Conservation (phyloP, 306 rosid species). For the Dalbergia oliveri region DNA sequence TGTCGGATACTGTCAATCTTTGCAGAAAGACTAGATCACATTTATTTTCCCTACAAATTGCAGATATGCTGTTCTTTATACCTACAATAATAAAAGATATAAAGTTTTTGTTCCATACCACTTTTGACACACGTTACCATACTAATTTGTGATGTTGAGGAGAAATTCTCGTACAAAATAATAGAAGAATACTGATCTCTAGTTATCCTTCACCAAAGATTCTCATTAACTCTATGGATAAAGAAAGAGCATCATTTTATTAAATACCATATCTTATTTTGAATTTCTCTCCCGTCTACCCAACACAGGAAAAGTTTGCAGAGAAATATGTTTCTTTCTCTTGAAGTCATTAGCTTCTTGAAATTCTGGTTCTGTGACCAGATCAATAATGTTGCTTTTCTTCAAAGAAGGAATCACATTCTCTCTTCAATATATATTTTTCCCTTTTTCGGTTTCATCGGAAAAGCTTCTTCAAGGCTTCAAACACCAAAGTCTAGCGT, state of each 20-base stretch:
- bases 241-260: slow-evolving; percentile 24
- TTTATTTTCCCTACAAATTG: slow-evolving; percentile 10
- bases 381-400: slow-evolving; percentile 46
- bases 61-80: slow-evolving; percentile 4
- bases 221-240: background rate
- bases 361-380: slow-evolving; percentile 45
- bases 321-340: slow-evolving; percentile 43
- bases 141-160: background rate
- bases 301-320: slow-evolving; percentile 38
- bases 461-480: slow-evolving; percentile 37
- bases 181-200: background rate
- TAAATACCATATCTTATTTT: background rate
- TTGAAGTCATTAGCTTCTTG: slow-evolving; percentile 38
- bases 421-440: slow-evolving; percentile 30
- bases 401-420: slow-evolving; percentile 60
- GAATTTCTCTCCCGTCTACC: background rate
- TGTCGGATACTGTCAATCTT: slow-evolving; percentile 37
- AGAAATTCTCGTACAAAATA: background rate
- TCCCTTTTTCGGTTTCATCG: slow-evolving; percentile 1
- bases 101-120: background rate
- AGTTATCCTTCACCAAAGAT: background rate
- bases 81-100: background rate
- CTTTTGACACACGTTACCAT: background rate
- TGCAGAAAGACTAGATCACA: background rate
- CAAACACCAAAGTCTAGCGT: slow-evolving; percentile 34